phyloP scores from a whole-genome alignment of 2,329 filamentous ascomycete genomes.

The Zasmidium cellare region DNA sequence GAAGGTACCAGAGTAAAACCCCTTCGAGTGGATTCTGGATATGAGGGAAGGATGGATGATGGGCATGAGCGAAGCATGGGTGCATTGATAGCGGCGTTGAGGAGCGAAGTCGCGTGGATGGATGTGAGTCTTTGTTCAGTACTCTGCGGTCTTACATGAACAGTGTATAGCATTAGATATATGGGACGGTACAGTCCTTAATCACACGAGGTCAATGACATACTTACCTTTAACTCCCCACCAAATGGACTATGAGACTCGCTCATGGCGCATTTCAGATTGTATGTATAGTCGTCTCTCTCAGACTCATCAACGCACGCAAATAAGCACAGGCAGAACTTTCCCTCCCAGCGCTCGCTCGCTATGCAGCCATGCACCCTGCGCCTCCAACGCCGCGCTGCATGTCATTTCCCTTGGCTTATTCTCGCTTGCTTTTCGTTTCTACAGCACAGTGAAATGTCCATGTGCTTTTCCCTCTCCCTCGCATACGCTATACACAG shows the following conservation, averaged over 20 bases:
- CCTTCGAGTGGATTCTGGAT: not conserved
- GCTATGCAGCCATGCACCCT: not conserved
- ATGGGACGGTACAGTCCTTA: not conserved
- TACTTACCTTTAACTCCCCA: no score
- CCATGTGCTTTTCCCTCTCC: not conserved
- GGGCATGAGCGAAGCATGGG: not conserved
- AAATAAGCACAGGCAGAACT: not conserved
- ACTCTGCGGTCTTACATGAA: not conserved
- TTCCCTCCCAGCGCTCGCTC: not conserved
- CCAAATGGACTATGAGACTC: no score
- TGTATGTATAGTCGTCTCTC: no score
- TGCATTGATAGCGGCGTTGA: slow-evolving; percentile 6
- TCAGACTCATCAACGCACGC: not conserved
- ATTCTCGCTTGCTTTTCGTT: not conserved
- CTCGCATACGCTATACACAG: no score
- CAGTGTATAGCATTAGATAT: slow-evolving; percentile 10
- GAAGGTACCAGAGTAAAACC: slow-evolving; percentile 17
- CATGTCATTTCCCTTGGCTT: not conserved
- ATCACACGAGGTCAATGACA: not conserved
- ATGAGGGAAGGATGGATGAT: not conserved
- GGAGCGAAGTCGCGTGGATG: not conserved
- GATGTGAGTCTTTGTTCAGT: not conserved
- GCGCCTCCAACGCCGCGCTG: slow-evolving; percentile 12
- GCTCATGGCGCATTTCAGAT: no score
- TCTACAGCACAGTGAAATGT: no score